These are phyloP conservation scores for Sarocladiaceae sp. DNA, from an alignment of 2,329 filamentous ascomycete genomes.

Conservation along the genomic window DNA sequence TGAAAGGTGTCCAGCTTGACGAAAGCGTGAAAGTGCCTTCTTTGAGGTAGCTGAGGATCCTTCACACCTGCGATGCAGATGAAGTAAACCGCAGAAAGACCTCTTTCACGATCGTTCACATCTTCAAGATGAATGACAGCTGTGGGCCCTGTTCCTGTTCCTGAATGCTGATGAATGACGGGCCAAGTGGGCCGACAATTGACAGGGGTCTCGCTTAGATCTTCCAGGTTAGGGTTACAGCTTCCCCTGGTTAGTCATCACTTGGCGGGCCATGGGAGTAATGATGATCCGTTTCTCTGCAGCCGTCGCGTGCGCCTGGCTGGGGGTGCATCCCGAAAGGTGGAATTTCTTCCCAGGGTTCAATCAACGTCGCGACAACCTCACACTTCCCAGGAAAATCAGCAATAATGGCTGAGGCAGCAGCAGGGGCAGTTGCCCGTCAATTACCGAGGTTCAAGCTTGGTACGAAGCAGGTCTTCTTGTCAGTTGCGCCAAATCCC, in stretches of 20 bases:
- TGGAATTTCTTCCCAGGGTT: slow-evolving; percentile 6
- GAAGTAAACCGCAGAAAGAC: neutral
- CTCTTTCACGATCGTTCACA: neutral
- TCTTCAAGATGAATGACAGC: neutral
- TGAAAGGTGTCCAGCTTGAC: too few relatives aligned
- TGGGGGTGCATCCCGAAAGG: neutral
- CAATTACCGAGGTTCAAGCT: slow-evolving; percentile 41
- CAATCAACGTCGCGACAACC: slow-evolving; percentile 9
- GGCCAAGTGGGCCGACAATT: neutral
- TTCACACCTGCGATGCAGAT: neutral
- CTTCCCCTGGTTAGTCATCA: slow-evolving; percentile 16
- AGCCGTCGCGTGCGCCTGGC: neutral
- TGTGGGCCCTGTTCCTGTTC: neutral
- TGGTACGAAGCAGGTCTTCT: slow-evolving; percentile 50
- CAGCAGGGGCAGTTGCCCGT: slow-evolving; percentile 30
- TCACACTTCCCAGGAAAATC: slow-evolving; percentile 1
- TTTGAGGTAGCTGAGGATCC: too few relatives aligned
- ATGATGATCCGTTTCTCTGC: neutral
- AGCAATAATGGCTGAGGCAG: slow-evolving; percentile 34
- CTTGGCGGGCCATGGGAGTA: neutral
- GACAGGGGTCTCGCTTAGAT: neutral
- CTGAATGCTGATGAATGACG: slow-evolving; percentile 2
- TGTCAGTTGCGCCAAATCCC: slow-evolving; percentile 37
- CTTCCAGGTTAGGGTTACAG: slow-evolving; percentile 8
- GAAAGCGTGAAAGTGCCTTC: too few relatives aligned